Evolutionary conservation across 331 rosid genomes (phyloP).

Genomic region (Quercus tomentella): DNA sequence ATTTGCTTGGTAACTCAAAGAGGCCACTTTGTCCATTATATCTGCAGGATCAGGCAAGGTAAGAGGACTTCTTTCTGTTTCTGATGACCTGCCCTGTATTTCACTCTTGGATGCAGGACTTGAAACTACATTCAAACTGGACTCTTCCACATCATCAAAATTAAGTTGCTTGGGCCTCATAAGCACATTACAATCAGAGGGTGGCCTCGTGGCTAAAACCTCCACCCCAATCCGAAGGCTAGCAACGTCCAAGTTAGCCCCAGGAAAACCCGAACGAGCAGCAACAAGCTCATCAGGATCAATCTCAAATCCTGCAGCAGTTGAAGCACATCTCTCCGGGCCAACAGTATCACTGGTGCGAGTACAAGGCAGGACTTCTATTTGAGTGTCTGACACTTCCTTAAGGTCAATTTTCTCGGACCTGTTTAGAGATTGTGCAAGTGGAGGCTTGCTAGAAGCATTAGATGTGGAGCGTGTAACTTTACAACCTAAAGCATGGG

Average conservation of each 20-base stretch:
- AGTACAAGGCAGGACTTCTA: slow-evolving; percentile 18
- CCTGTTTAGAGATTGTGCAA: slow-evolving; percentile 17
- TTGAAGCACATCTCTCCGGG: slow-evolving; percentile 19
- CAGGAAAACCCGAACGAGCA: slow-evolving; percentile 17
- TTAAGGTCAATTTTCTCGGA: slow-evolving; percentile 12
- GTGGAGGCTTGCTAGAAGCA: slow-evolving; percentile 15
- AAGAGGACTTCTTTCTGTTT: slow-evolving; percentile 10
- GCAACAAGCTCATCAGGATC: slow-evolving; percentile 24
- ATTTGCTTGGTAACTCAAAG: slow-evolving; percentile 22
- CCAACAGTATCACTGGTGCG: slow-evolving; percentile 12
- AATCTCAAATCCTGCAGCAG: slow-evolving; percentile 22
- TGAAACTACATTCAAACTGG: slow-evolving; percentile 30
- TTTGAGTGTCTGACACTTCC: slow-evolving; percentile 24
- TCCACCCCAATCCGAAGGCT: slow-evolving; percentile 32
- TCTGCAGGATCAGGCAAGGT: slow-evolving; percentile 22
- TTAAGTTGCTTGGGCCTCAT: slow-evolving; percentile 52
- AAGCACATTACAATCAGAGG: slow-evolving; percentile 37
- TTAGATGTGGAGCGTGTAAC: slow-evolving; percentile 9
- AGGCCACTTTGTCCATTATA: slow-evolving; percentile 21
- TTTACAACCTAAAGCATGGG: slow-evolving; percentile 23
- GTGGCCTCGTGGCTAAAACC: slow-evolving; percentile 24
- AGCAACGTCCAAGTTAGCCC: slow-evolving; percentile 20
- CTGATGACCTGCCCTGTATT: slow-evolving; percentile 20
- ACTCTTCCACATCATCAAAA: slow-evolving; percentile 43
- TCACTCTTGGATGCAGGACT: slow-evolving; percentile 23